Base-by-base conservation (phyloP, 176 grass and related monocot species). In the Paspalum vaginatum region DNA sequence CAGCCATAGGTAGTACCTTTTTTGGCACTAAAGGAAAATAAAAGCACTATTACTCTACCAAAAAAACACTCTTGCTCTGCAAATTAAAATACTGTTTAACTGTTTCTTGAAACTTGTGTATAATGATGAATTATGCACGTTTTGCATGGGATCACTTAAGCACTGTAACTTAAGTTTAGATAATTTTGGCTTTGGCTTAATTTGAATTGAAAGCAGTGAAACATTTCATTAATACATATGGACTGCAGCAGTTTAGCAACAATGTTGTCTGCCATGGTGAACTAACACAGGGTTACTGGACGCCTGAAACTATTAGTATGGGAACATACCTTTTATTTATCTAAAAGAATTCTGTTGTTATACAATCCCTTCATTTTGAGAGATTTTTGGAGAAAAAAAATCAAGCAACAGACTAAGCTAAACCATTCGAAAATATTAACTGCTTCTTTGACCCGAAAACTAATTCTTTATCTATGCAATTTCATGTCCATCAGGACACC, bases 401-500 rank as follows among this genome's bases (percentile, higher is more conserved):
- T 54, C 12, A 69, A 62, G 16, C 18, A 44, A 79, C 16, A 54
- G 20, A 53, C 11, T 80, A 65, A 62, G 73, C 22, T 51, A 76
- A 15, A 70, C 69, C 8, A 38, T 72, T 79, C 67, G 12, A 79
- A 67, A 68, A 40, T 57, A 44, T 37, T 73, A 52, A 85, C 26
- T 14, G 25, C 10, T 17, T 63, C 61, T 47, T 61, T 65, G 42
- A 48, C 39, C 16, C 65, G 84, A 85, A 71, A 41, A 18, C 65
- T 89, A 65, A 77, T 85, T 76, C 1, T 20, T 68, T 81, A 20
- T 60, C 5, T 70, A 20, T 59, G 25, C 45, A 65, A 78, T 71
- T 83, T 32, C 69, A 50, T 70, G 45, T 70, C 63, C 50, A 79
- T 90, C 78, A 99, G 96, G 84, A 95, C 82, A 76, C 90, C 88